Evolutionary conservation across 202 grass and related monocot species (phyloP), one percentile per base, ranked within the genome.

Genomic region (Elaeis oleifera): DNA sequence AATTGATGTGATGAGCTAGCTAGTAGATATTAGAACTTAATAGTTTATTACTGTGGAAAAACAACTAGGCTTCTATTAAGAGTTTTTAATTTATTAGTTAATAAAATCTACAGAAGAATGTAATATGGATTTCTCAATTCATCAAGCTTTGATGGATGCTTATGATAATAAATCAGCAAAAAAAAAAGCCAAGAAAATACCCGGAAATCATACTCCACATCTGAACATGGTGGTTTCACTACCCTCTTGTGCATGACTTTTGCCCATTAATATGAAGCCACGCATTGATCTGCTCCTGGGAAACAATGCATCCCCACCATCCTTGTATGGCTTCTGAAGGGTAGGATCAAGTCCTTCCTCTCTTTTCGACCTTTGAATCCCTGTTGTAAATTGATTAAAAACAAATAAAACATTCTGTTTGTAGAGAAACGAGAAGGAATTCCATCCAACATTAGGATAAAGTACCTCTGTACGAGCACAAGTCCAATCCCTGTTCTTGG

Each of bases 211-310:
- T 22, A 51, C 61, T 83, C 80, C 4, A 83, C 36, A 65, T 78
- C 80, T 60, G 53, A 74, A 23, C 39, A 72, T 77, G 9, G 16
- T 49, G 66, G 24, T 51, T 64, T 63, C 72, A 80, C 74, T 56
- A 77, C 69, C 56, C 74, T 80, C 62, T 86, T 59, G 66, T 59
- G n/a, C 56, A 78, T 54, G 68, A 84, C 71, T 89, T 96, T 15
- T 73, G 83, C 53, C 79, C 84, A 70, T 97, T 97, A 72, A 97
- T 97, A 55, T 67, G 82, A 67, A 86, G 20, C 92, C 92, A 97
- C 65, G 84, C 92, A 83, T 97, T 81, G 52, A 80, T 97, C 68
- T 97, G 92, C 64, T 91, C 92, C 81, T 97, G 87, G 22, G 92
- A 81, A 65, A 97, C 92, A 63, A 57, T 75, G 61, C 83, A 83